Percentiles rank a stretch among this genome's conserved stretches.
phyloP scores from a whole-genome alignment of 129 eudicot genomes.

The Chrysanthemum seticuspe region DNA sequence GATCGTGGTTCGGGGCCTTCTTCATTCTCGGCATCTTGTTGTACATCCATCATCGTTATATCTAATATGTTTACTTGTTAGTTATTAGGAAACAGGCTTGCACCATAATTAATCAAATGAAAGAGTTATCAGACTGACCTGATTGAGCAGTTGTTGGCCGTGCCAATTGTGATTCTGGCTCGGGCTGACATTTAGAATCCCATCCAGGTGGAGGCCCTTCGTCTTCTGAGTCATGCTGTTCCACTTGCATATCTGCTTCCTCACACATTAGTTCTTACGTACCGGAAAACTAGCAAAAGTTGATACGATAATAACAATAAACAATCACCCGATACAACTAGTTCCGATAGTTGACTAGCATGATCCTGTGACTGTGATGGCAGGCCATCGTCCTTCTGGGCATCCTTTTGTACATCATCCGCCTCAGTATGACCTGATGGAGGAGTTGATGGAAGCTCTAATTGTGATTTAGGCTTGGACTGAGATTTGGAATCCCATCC shows the following conservation, averaged over 20 bases:
- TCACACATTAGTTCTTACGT: not conserved
- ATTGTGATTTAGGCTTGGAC: slow-evolving; percentile 16
- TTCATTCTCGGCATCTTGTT: slow-evolving; percentile 36
- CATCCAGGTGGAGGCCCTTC: slow-evolving; percentile 49
- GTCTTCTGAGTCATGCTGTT: slow-evolving; percentile 29
- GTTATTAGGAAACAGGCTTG: too few relatives aligned
- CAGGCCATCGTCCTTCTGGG: slow-evolving; percentile 40
- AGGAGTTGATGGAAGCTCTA: not conserved
- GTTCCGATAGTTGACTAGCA: not conserved
- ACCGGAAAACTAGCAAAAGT: not conserved
- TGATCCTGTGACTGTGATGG: not conserved
- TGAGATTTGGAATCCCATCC: slow-evolving; percentile 41
- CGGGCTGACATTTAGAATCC: slow-evolving; percentile 34
- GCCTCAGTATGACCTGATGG: slow-evolving; percentile 31
- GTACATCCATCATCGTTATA: slow-evolving; percentile 28
- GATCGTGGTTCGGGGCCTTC: slow-evolving; percentile 44
- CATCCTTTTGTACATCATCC: slow-evolving; percentile 13
- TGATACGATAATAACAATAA: not conserved
- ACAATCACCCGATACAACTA: slow-evolving; percentile 34
- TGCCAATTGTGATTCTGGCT: slow-evolving; percentile 19
- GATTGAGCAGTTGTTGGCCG: slow-evolving; percentile 19
- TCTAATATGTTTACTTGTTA: slow-evolving; percentile 18
- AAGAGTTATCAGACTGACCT: slow-evolving; percentile 19
- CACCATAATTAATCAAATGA: not conserved
- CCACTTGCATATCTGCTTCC: slow-evolving; percentile 26